Conservation (phyloP, 2,329 filamentous ascomycete genomes). For the Fusarium tricinctum region DNA sequence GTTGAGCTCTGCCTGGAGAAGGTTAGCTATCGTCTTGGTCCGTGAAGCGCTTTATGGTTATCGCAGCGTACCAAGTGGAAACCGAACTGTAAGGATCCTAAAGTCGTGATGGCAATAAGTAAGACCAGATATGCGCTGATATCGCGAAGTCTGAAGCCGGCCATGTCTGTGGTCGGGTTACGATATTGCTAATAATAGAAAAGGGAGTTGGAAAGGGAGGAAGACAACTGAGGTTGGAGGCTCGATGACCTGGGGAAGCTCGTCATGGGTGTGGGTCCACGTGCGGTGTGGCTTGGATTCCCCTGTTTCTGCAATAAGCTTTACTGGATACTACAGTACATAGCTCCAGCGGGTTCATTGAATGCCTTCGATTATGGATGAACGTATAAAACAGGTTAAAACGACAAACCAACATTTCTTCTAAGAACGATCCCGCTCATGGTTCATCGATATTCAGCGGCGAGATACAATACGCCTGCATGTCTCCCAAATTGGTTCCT, state of each 20-base stretch:
- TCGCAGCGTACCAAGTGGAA: conserved; percentile 81
- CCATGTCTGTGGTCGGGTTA: conserved; percentile 47
- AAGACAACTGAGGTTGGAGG: conserved; percentile 1
- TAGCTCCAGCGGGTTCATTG: background rate
- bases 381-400: background rate
- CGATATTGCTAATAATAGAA: conserved; percentile 1
- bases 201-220: conserved; percentile 1
- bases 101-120: conserved; percentile 79
- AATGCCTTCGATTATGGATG: conserved; percentile 10
- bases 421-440: background rate
- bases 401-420: background rate
- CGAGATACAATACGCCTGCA: background rate
- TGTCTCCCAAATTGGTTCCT: background rate
- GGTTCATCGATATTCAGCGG: background rate
- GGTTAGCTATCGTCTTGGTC: conserved; percentile 19
- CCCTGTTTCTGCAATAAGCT: conserved; percentile 17
- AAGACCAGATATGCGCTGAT: conserved; percentile 84
- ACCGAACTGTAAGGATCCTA: conserved; percentile 94
- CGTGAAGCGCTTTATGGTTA: conserved; percentile 3
- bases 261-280: conserved; percentile 38
- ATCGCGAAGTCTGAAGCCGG: conserved; percentile 55
- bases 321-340: background rate
- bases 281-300: conserved; percentile 33
- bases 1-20: conserved; percentile 83
- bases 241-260: conserved; percentile 26